Percentiles rank a stretch among this genome's conserved stretches.
Evolutionary conservation across 176 grass and related monocot species (phyloP).

Genomic region (Carex kokanica): DNA sequence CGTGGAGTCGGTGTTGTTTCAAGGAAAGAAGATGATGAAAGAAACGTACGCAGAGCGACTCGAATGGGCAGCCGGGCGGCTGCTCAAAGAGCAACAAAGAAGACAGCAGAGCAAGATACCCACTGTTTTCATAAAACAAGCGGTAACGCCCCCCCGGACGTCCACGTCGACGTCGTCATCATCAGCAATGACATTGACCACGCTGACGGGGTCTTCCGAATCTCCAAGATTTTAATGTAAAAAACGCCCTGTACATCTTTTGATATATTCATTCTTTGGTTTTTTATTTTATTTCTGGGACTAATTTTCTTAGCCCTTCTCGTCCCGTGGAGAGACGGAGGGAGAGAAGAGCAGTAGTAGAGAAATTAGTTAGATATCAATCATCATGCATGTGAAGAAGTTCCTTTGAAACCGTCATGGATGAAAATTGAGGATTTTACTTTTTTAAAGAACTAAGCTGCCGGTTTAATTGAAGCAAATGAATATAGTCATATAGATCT

Average conservation of each 20-base stretch:
- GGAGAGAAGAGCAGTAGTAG: not conserved
- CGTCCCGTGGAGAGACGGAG: not conserved
- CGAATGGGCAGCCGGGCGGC: constrained; percentile 42
- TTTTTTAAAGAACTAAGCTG: not conserved
- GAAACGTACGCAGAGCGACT: constrained; percentile 63
- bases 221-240: constrained; percentile 42
- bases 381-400: no score
- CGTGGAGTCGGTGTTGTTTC: constrained; percentile 68
- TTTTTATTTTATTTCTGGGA: not conserved
- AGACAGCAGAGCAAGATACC: constrained; percentile 52
- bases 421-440: not conserved
- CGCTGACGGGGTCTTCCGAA: constrained; percentile 53
- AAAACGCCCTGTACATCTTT: not conserved
- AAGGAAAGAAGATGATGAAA: constrained; percentile 53
- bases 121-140: constrained; percentile 57
- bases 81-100: constrained; percentile 54
- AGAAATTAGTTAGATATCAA: constrained; percentile 7
- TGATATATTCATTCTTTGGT: not conserved
- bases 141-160: constrained; percentile 50
- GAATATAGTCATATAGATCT: not conserved
- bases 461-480: not conserved
- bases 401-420: not conserved
- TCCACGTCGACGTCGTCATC: no score
- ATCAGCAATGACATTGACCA: constrained; percentile 59
- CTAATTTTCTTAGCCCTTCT: not conserved